Conservation (phyloP, 169 alveolate genomes). For the Cyclospora cayetanensis region DNA sequence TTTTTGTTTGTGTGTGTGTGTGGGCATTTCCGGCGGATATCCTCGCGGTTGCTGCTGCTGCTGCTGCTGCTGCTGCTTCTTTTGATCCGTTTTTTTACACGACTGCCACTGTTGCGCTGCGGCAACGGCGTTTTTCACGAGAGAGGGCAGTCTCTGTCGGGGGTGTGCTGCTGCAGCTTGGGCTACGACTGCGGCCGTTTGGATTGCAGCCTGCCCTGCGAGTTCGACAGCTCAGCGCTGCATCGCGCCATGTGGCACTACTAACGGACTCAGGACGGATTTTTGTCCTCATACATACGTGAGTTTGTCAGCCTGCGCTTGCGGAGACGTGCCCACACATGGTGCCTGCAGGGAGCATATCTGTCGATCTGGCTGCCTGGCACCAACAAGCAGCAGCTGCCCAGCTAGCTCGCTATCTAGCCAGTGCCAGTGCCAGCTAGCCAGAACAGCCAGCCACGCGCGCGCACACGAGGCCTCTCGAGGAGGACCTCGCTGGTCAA, state of each 20-base stretch:
- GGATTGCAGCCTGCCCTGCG: constrained; percentile 1
- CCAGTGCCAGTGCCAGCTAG: background rate
- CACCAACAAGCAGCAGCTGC: background rate
- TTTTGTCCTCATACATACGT: background rate
- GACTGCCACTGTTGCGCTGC: constrained; percentile 13
- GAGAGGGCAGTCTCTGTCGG: too few species aligned
- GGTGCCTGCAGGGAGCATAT: background rate
- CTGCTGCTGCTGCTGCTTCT: background rate
- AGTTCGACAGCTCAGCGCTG: background rate
- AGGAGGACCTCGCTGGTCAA: too few species aligned
- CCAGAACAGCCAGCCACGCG: background rate
- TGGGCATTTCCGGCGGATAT: background rate
- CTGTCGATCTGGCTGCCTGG: background rate
- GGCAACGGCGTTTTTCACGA: too few species aligned
- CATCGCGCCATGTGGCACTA: background rate
- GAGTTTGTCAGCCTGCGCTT: too few species aligned
- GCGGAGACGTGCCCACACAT: too few species aligned
- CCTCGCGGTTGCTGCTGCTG: background rate
- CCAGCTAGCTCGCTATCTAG: background rate
- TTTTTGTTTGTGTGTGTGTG: background rate
- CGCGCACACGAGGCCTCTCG: too few species aligned
- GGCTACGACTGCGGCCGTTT: constrained; percentile 13
- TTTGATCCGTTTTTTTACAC: background rate
- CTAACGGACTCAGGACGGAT: background rate
- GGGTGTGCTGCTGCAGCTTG: too few species aligned